Evolutionary conservation across 345 rosid genomes (phyloP).

Genomic region (Melaleuca alternifolia): DNA sequence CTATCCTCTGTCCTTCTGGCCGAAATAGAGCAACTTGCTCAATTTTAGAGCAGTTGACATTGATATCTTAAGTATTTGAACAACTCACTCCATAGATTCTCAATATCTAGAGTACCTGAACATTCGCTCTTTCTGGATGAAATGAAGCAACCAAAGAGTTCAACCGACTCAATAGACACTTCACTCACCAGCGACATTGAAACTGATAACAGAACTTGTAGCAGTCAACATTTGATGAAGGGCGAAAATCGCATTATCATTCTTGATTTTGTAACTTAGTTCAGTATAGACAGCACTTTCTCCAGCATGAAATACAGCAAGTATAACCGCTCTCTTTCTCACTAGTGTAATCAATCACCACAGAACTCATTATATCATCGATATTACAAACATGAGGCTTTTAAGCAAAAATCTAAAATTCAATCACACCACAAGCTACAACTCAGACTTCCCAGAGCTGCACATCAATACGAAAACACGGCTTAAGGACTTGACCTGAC

Average conservation of each 20-base stretch:
- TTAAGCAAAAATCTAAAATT: neutral
- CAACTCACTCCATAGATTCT: neutral
- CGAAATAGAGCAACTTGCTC: neutral
- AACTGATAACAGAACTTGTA: neutral
- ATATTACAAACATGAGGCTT: neutral
- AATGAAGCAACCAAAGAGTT: neutral
- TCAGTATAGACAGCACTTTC: neutral
- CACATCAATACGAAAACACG: neutral
- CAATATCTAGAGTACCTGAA: neutral
- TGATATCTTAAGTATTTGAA: neutral
- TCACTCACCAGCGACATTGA: neutral
- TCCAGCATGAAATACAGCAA: neutral
- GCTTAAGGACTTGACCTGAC: neutral
- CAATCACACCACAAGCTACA: neutral
- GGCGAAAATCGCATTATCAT: neutral
- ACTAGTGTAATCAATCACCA: neutral
- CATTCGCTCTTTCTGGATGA: neutral
- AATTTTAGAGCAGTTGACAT: neutral
- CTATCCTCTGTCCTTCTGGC: neutral
- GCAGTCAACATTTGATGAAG: neutral
- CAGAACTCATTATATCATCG: neutral
- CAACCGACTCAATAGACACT: neutral
- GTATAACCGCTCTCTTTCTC: neutral
- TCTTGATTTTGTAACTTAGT: neutral
- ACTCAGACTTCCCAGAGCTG: neutral